Evolutionary conservation across 805 yeast genomes (phyloP), one percentile per base, ranked within the genome.

Genomic region (Clavispora asparagi): DNA sequence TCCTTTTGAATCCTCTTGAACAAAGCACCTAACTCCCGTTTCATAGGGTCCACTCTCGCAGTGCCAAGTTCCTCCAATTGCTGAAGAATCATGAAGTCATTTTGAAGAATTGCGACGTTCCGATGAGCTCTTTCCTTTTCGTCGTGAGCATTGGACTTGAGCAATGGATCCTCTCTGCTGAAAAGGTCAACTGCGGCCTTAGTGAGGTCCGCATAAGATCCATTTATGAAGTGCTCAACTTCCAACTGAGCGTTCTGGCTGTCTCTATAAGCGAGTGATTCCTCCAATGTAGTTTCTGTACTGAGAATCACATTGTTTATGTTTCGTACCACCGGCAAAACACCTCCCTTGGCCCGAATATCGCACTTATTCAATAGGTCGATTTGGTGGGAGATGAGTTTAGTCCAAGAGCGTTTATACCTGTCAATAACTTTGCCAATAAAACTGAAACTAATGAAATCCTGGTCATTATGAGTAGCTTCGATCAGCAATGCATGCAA

Each of bases 351-450:
- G 14, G 70, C 65, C 32, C 60, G 61, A 9, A 71, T 60, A 12
- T 63, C 60, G 1, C 73, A 61, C 45, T 65, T 68, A 43, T 64
- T 62, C 33, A 71, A 51, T 31, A 57, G 37, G 17, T 68, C 72
- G 25, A 77, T 63, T 59, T 86, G 88, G n/a, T 64, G 65, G 14
- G 76, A 77, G 23, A 84, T 63, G 50, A 78, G 79, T 50, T 77
- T 78, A 16, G 65, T 65, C 95, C 95, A 88, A 14, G 70, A 68
- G 31, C 63, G 64, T 36, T 65, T 65, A 39, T 81, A 67, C 58
- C 77, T 78, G 27, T 79, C 80, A n/a, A 70, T 64, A 6, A 82
- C 52, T 49, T 78, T 79, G 29, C 69, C 71, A 50, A 84, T 68
- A 43, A 75, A 68, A 35, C 74, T 71, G 48, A 77, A 67, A 17